Percentiles rank a stretch among this genome's conserved stretches.
Conservation (phyloP, 805 yeast species). For the Yarrowia yakushimensis region DNA sequence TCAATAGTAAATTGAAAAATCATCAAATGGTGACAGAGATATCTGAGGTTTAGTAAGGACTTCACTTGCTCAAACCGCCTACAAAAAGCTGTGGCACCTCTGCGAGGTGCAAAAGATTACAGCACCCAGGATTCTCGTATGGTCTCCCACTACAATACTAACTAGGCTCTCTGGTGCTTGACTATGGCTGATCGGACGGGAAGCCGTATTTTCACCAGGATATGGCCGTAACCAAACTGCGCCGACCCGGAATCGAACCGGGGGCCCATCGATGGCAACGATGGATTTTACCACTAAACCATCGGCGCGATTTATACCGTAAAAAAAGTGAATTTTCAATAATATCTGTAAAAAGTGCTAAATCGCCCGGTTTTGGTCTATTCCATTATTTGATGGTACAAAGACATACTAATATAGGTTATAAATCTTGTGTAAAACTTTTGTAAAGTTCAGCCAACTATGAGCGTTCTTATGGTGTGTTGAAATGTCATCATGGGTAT, state of each 20-base stretch:
- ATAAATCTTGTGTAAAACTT: too few species aligned
- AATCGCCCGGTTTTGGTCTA: not conserved
- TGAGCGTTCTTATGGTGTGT: too few species aligned
- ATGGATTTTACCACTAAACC: constrained; percentile 15
- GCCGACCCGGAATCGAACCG: constrained; percentile 19
- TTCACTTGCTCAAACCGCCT: too few species aligned
- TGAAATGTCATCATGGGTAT: too few species aligned
- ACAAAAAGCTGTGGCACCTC: too few species aligned
- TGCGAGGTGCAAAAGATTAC: constrained; percentile 1
- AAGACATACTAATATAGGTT: too few species aligned
- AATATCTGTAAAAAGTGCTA: not conserved
- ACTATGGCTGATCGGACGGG: constrained; percentile 20
- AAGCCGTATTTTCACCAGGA: constrained; percentile 15
- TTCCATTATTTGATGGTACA: not conserved
- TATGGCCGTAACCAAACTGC: constrained; percentile 7
- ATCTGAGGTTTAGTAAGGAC: too few species aligned
- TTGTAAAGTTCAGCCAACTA: too few species aligned
- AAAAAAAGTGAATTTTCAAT: not conserved
- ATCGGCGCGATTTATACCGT: not conserved
- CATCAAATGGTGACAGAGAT: too few species aligned
- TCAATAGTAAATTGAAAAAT: too few species aligned
- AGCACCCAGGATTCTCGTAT: constrained; percentile 21
- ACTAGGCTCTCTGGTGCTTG: constrained; percentile 21
- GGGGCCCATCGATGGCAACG: constrained; percentile 19
- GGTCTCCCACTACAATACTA: constrained; percentile 20